Evolutionary conservation across 768 basidiomycete genomes (phyloP), one percentile per base, ranked within the genome.

Genomic region (Naganishia randhawae): DNA sequence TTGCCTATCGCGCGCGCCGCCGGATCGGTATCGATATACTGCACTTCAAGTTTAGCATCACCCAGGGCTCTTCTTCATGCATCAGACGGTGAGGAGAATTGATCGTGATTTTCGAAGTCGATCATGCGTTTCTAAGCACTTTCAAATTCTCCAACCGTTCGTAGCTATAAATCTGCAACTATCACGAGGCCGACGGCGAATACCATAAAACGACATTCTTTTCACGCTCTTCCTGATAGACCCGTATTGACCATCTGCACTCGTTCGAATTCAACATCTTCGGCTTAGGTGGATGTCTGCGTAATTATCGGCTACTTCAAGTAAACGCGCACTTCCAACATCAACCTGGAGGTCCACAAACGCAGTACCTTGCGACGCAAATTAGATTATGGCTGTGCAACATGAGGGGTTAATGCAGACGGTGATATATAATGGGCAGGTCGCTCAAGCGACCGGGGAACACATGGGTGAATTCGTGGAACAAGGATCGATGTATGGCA

Each of bases 371-470:
- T 25, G 57, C 41, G 2, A 25, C 27, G 17, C 29, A 33, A 61
- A 13, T 13, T 37, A 61, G 39, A 61, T 13, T 39, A 61, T 61
- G 57, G 11, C 33, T 22, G 57, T 35, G 10, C 57, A 61, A 25
- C 57, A 61, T 61, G 57, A 61, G 25, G 37, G 37, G 7, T 39
- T 41, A 14, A 61, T 61, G 22, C 57, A 61, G 35, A 41, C 57
- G 57, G 35, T 61, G 37, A 27, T 61, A 42, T 61, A 61, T 39
- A 61, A 61, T 39, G 37, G 57, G 8, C 57, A 61, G 37, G 57
- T 61, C 41, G 39, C 57, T 1, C 57, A 42, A 25, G 45, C 45
- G 45, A 29, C 57, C 19, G 57, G 57, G 19, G 57, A 42, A 22
- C 13, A 61, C 27, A 61, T 61, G 57, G 37, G 35, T 13, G 57